phyloP scores from a whole-genome alignment of 2,329 filamentous ascomycete species.

The Hymenoscyphus occultus region DNA sequence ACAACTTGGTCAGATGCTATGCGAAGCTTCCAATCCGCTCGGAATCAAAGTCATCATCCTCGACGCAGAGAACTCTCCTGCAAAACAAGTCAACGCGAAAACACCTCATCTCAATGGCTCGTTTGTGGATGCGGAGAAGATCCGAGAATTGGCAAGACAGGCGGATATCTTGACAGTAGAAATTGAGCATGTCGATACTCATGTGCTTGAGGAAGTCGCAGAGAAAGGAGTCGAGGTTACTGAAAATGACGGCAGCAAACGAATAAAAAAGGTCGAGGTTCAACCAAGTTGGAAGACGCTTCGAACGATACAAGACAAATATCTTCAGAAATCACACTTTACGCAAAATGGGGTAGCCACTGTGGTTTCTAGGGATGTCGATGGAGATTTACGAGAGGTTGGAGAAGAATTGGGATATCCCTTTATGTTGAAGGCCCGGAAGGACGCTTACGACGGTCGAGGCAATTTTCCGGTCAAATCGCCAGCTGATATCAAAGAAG shows the following conservation, averaged over 20 bases:
- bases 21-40: constrained; percentile 75
- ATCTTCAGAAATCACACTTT: constrained; percentile 80
- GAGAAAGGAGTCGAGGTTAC: constrained; percentile 57
- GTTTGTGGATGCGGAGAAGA: constrained; percentile 78
- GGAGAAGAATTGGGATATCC: constrained; percentile 70
- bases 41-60: constrained; percentile 78
- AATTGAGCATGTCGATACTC: constrained; percentile 93
- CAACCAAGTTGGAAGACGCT: constrained; percentile 86
- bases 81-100: constrained; percentile 81
- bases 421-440: constrained; percentile 89
- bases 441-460: constrained; percentile 89
- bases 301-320: constrained; percentile 91
- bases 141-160: constrained; percentile 71
- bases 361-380: constrained; percentile 60
- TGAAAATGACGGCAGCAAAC: constrained; percentile 39
- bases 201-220: constrained; percentile 79
- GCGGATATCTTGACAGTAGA: constrained; percentile 88
- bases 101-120: constrained; percentile 76
- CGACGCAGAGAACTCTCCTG: constrained; percentile 70
- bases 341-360: constrained; percentile 65
- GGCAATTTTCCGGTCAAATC: constrained; percentile 66
- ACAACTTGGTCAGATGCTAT: constrained; percentile 89
- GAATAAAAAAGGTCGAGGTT: constrained; percentile 53
- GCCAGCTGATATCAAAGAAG: constrained; percentile 59
- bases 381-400: constrained; percentile 56